Base-by-base conservation (phyloP, 225 moss, liverwort and hornwort species). In the Antitrichia curtipendula region DNA sequence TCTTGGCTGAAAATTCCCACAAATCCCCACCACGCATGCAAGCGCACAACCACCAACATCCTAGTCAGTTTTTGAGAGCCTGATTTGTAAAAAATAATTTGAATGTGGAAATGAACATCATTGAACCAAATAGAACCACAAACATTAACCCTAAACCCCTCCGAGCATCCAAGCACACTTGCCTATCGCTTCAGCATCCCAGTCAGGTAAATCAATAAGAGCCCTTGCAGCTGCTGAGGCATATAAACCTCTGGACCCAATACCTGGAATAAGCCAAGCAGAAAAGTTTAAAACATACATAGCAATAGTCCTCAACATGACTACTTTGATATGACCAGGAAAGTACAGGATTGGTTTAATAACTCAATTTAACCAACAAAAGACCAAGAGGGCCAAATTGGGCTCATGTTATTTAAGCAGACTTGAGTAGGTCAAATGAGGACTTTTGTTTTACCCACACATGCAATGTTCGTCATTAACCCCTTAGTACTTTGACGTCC, bases 161-260 rank as follows among this genome's bases (percentile, higher is more conserved):
- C 78, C 40, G 31, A 89, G 77, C 28, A 74, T 60, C 60, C 68
- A 82, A 76, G 43, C 25, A 76, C 76, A 89, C 92, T 86, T 87
- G 96, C 97, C 97, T 85, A 96, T 96, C 13, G 91, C 88, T 91
- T 96, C 94, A 28, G 95, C 95, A 92, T 95, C 95, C 96, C 95
- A 96, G 81, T 93, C 91, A 65, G 96, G 97, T 58, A 98, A 88
- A 89, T 49, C 73, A 47, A 97, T 95, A 62, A 97, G 94, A 88
- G 96, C 97, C 88, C 95, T 95, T 47, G 96, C 97, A 87, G 98
- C 97, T 92, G 98, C 97, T 56, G 94, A 97, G 58, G 97, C 98
- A 93, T 92, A 97, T 43, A 97, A 95, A 78, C 98, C 98, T 79
- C 95, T 97, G 57, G 95, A 97, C 15, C 97, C 97, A 82, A 97